Conservation (phyloP, 768 basidiomycete species). For the Collybia nuda region DNA sequence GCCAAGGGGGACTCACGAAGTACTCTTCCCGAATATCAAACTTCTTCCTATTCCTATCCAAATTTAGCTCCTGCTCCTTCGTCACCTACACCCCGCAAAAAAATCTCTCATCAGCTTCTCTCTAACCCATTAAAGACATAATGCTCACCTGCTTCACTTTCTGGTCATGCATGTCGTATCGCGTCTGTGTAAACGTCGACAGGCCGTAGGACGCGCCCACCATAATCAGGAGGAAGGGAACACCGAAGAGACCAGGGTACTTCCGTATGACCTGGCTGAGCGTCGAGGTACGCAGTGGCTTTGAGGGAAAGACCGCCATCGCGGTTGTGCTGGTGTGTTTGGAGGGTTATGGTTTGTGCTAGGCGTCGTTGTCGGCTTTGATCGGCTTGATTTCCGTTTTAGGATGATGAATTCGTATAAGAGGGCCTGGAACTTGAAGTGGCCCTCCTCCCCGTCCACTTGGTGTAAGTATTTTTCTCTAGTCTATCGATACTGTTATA, state of each 20-base stretch:
- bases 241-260: conserved; percentile 75
- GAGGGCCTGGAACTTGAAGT: too few relatives aligned
- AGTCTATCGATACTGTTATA: too few relatives aligned
- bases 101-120: neutral
- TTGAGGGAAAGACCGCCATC: conserved; percentile 54
- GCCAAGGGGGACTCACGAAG: conserved; percentile 58
- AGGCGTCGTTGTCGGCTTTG: too few relatives aligned
- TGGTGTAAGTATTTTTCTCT: too few relatives aligned
- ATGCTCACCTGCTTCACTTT: conserved; percentile 64
- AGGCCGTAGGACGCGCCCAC: conserved; percentile 87
- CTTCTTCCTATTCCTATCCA: conserved; percentile 70
- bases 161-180: conserved; percentile 86
- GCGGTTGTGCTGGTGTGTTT: neutral
- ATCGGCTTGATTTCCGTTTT: too few relatives aligned
- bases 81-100: conserved; percentile 50
- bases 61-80: conserved; percentile 74
- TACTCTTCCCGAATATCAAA: conserved; percentile 96
- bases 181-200: conserved; percentile 80
- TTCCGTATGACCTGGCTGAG: conserved; percentile 47
- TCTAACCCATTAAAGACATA: neutral
- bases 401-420: too few relatives aligned
- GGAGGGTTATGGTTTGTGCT: too few relatives aligned
- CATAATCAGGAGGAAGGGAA: conserved; percentile 84
- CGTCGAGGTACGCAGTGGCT: conserved; percentile 40
- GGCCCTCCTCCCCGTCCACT: too few relatives aligned